Percentiles rank a stretch among this genome's conserved stretches.
phyloP scores from a whole-genome alignment of 495 filamentous ascomycete genomes.

The Penicillium flavigenum region DNA sequence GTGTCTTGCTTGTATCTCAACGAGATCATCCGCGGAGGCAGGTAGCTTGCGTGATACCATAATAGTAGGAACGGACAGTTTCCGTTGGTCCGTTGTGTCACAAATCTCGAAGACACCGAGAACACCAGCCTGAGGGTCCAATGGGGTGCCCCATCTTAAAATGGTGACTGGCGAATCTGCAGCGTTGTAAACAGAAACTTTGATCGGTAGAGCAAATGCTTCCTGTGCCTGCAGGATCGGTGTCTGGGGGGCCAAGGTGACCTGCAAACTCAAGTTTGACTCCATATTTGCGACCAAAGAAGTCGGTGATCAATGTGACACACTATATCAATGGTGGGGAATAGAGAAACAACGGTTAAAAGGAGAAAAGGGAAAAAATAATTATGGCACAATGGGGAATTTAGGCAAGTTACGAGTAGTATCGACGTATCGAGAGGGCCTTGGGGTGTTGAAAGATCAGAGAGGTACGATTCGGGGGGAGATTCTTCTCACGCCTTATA shows the following conservation, averaged over 20 bases:
- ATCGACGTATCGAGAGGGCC: neutral
- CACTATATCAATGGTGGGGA: too few species aligned
- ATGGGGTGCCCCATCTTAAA: slow-evolving; percentile 49
- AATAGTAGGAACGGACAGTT: slow-evolving; percentile 41
- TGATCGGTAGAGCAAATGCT: slow-evolving; percentile 22
- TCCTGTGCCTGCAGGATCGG: slow-evolving; percentile 19
- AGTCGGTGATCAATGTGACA: neutral
- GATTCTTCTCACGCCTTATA: slow-evolving; percentile 5
- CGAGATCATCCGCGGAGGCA: slow-evolving; percentile 38
- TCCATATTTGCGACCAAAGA: slow-evolving; percentile 8
- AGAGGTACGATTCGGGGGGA: too few species aligned
- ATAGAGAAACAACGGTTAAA: too few species aligned
- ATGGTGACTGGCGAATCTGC: slow-evolving; percentile 43
- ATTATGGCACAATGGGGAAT: neutral
- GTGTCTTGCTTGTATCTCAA: slow-evolving; percentile 39
- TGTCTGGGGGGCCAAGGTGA: slow-evolving; percentile 20
- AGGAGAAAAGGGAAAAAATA: neutral
- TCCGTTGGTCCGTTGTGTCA: slow-evolving; percentile 30
- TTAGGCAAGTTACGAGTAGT: neutral
- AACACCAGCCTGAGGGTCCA: slow-evolving; percentile 47
- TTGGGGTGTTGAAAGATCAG: neutral
- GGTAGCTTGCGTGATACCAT: slow-evolving; percentile 48
- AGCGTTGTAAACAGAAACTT: slow-evolving; percentile 44
- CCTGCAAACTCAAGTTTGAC: slow-evolving; percentile 19
- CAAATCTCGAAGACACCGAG: slow-evolving; percentile 47